A percentile compares a stretch with the other conserved stretches of the same genome.
Evolutionary conservation across 257 asterid genomes (phyloP).

Genomic region (Fraxinus excelsior): DNA sequence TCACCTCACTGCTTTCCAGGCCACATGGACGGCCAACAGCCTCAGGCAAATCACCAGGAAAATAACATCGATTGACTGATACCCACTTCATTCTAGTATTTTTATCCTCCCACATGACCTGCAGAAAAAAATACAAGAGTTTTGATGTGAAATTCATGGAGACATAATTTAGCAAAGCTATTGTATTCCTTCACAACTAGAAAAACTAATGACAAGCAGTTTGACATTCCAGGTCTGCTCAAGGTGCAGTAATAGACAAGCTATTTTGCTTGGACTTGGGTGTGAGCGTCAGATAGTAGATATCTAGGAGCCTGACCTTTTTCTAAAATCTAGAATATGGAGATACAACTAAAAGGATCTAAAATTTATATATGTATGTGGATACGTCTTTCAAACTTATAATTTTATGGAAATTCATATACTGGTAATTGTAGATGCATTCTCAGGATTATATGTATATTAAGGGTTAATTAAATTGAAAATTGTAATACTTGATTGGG

Average conservation of each 20-base stretch:
- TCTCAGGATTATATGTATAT: background rate
- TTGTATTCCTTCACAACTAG: constrained; percentile 13
- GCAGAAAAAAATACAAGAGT: constrained; percentile 32
- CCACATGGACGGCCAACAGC: constrained; percentile 93
- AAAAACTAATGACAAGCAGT: constrained; percentile 2
- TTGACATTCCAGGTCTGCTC: constrained; percentile 1
- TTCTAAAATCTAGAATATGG: background rate
- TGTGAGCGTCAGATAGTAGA: background rate
- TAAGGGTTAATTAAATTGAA: background rate
- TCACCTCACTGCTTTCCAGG: constrained; percentile 86
- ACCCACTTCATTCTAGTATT: constrained; percentile 65
- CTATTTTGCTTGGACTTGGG: background rate
- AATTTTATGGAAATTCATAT: background rate
- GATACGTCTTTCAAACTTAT: background rate
- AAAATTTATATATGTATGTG: background rate
- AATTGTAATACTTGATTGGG: background rate
- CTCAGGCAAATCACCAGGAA: constrained; percentile 90
- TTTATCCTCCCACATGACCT: constrained; percentile 96
- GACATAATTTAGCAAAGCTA: constrained; percentile 13
- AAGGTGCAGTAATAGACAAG: constrained; percentile 2
- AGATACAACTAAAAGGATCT: background rate
- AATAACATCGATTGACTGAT: constrained; percentile 74
- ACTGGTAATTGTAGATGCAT: background rate
- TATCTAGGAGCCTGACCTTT: background rate
- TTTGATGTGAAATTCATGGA: constrained; percentile 23